Evolutionary conservation across 1,284 basidiomycete species (phyloP).

Genomic region (Tylopilus sp.): DNA sequence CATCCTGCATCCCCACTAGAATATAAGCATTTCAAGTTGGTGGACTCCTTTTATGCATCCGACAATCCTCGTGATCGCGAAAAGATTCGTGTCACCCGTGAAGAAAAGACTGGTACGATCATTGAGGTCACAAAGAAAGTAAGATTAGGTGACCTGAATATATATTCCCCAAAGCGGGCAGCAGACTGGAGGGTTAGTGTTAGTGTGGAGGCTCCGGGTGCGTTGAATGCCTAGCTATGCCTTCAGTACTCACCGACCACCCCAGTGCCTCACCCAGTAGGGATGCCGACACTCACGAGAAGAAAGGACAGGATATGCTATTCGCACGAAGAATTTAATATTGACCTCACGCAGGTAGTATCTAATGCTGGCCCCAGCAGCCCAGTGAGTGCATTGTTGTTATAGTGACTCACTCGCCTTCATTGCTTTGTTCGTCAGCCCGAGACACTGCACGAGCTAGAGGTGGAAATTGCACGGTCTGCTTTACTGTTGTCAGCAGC

Average conservation of each 20-base stretch:
- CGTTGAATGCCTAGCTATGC: constrained; percentile 23
- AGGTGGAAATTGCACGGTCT: constrained; percentile 64
- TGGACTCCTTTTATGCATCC: constrained; percentile 75
- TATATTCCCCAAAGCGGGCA: constrained; percentile 74
- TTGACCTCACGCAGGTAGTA: constrained; percentile 92
- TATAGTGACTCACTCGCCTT: neutral
- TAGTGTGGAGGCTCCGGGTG: constrained; percentile 77
- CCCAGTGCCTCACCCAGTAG: constrained; percentile 57
- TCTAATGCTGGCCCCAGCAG: constrained; percentile 41
- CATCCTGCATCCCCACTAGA: constrained; percentile 57
- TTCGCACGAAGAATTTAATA: constrained; percentile 83
- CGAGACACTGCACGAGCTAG: constrained; percentile 65
- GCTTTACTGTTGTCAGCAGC: constrained; percentile 57
- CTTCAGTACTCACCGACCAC: constrained; percentile 3
- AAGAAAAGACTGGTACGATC: constrained; percentile 68
- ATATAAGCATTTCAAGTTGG: constrained; percentile 74
- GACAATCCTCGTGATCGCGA: constrained; percentile 48
- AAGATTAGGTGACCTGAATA: constrained; percentile 82
- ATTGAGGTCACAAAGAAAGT: constrained; percentile 72
- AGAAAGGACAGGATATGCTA: constrained; percentile 92
- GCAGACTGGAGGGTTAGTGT: constrained; percentile 94
- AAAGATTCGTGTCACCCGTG: constrained; percentile 81
- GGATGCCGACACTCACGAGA: constrained; percentile 54
- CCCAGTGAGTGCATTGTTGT: constrained; percentile 40
- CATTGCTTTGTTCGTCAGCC: constrained; percentile 37